Conservation (phyloP, 2,329 filamentous ascomycete genomes). For the Neoarthrinium moseri region DNA sequence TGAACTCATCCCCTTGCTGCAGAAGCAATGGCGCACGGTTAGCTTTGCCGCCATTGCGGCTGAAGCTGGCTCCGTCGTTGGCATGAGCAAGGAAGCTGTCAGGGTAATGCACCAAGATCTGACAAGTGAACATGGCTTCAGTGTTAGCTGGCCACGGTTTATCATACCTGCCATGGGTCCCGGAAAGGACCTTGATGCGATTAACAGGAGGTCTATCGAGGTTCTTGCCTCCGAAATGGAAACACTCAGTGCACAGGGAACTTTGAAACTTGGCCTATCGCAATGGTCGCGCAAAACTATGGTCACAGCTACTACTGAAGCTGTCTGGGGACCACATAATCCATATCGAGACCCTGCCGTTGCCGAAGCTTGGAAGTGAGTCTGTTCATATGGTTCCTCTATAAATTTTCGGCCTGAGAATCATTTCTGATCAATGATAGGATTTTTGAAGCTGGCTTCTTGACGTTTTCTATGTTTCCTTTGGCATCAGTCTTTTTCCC, state of each 20-base stretch:
- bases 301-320: conserved; percentile 19
- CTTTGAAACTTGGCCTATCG: neutral
- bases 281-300: conserved; percentile 16
- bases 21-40: conserved; percentile 24
- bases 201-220: conserved; percentile 19
- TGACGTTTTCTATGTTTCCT: conserved; percentile 16
- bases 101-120: conserved; percentile 20
- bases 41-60: conserved; percentile 24
- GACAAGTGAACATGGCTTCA: conserved; percentile 15
- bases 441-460: conserved; percentile 16
- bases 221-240: conserved; percentile 12
- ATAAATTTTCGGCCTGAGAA: neutral
- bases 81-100: conserved; percentile 22
- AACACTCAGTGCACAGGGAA: neutral
- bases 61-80: conserved; percentile 18
- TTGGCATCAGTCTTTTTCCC: conserved; percentile 9
- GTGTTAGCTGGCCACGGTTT: conserved; percentile 13
- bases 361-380: conserved; percentile 20
- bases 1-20: conserved; percentile 20
- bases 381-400: neutral
- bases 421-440: no score
- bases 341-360: conserved; percentile 20
- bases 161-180: conserved; percentile 14
- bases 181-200: conserved; percentile 12
- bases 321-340: conserved; percentile 24